Evolutionary conservation across 169 alveolate genomes (phyloP), one percentile per base, ranked within the genome.

Genomic region (Eimeria tenella): DNA sequence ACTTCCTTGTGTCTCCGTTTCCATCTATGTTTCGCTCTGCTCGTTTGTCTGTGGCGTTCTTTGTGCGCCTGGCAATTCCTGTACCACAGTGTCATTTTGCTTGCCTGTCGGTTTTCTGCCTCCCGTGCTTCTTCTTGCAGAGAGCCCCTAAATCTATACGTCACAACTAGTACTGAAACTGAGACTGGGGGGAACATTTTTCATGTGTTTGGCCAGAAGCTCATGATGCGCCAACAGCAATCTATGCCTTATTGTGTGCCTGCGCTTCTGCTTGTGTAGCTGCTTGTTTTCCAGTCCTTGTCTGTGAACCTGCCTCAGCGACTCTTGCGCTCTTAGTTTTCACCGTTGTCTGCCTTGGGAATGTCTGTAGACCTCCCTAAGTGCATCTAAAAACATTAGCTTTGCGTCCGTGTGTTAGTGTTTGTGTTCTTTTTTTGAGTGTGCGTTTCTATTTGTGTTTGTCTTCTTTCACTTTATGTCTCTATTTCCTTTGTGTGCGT

Each of bases 401-500:
- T 60, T 1, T 68, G 77, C 42, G 0, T 68, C 19, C 4, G 13
- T n/a, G 77, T 11, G 42, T 68, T 17, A 11, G 77, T 3, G 77
- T 68, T 0, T n/a, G 19, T 68, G 13, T 0, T 15, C 19, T 11
- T 68, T 15, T 11, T n/a, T 7, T 1, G 1, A 2, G 11, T n/a
- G 25, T 68, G 77, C 77, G 42, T 68, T 15, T 68, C 11, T 0
- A n/a, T 68, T 8, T 68, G 9, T 68, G 77, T 68, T n/a, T 15
- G 77, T 68, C 6, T n/a, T n/a, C 77, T 8, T 68, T 10, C 77
- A n/a, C 50, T 23, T 68, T 17, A 17, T 68, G 77, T 15, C 58
- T 31, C 58, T 23, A 53, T 31, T 31, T 21, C 83, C 50, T 0
- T 13, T 77, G 17, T 77, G 50, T 10, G 15, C 23, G 97, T 95